Evolutionary conservation across 2,329 filamentous ascomycete species (phyloP), one percentile per base, ranked within the genome.

Genomic region (Nigrograna mackinnonii): DNA sequence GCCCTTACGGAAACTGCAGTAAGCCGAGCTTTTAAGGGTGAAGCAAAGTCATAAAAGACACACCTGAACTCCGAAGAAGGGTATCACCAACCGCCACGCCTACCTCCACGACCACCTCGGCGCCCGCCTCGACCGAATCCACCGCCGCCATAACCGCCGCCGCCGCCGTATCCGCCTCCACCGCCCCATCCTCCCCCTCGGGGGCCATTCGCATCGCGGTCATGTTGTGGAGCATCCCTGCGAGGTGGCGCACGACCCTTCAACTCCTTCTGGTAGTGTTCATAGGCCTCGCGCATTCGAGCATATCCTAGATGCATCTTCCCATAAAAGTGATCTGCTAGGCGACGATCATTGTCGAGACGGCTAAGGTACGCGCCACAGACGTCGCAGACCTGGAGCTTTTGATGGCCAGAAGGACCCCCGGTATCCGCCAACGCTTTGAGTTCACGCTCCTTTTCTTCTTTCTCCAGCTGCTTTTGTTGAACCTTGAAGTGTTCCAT

Each of bases 301-400:
- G 94, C 94, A 67, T 97, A 99, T 0, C 94, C 94, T 43, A 99
- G 74, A 65, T 99, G 94, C 94, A 99, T 99, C 78, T 99, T 99
- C 17, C 94, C 94, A 70, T 96, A 97, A 67, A 99, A 99, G 69
- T 99, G 94, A 66, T 99, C 94, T 16, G 94, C 94, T 63, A 99
- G 70, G 21, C 94, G 81, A 24, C 94, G 82, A 68, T 99, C 94
- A 64, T 99, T 99, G 66, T 99, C 94, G 22, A 99, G 79, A 17
- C 94, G 77, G 49, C 85, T 91, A 26, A 99, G 79, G 67, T 97
- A 99, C 5, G 94, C 94, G 49, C 94, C 94, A 69, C 94, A 99
- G 1, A 97, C 94, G 70, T 99, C 94, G 78, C 94, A 99, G 35
- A 99, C 94, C 68, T 99, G 94, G 30, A 99, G 78, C 69, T 99